phyloP scores from a whole-genome alignment of 108 stramenopile species.

The Heterococcus sp. region DNA sequence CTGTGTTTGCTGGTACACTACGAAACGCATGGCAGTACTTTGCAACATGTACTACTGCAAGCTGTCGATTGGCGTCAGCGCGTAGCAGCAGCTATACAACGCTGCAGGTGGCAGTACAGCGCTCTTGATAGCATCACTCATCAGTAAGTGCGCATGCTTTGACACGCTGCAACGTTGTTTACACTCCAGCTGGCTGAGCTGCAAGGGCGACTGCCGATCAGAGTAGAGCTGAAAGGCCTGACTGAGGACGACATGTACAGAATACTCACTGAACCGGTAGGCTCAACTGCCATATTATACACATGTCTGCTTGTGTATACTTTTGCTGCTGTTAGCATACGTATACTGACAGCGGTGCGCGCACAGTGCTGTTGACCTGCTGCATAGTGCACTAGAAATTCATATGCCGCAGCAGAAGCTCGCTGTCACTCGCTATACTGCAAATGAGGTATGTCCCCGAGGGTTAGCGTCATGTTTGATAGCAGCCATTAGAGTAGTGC shows the following conservation, averaged over 20 bases:
- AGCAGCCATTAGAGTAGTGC: too few relatives aligned
- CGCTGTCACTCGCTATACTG: too few relatives aligned
- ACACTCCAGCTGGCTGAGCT: constrained; percentile 21
- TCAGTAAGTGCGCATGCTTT: neutral
- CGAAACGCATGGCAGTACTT: too few relatives aligned
- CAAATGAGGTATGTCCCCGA: too few relatives aligned
- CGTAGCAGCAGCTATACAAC: too few relatives aligned
- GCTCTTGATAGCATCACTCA: neutral
- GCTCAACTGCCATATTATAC: neutral
- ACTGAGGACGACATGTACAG: constrained; percentile 96
- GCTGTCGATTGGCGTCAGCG: too few relatives aligned
- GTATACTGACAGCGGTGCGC: neutral
- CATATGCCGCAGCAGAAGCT: too few relatives aligned
- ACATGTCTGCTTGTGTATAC: neutral
- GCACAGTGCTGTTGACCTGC: neutral
- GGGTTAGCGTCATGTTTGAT: too few relatives aligned
- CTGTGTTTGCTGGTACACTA: too few relatives aligned
- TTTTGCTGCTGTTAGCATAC: neutral
- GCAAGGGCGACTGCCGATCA: constrained; percentile 96
- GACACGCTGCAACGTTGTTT: neutral
- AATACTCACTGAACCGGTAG: constrained; percentile 93
- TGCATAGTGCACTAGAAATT: neutral
- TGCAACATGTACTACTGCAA: too few relatives aligned
- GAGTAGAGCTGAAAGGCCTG: constrained; percentile 93
- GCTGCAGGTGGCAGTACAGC: neutral